Evolutionary conservation across 2,329 filamentous ascomycete species (phyloP).

Genomic region (Penicillium sp.): DNA sequence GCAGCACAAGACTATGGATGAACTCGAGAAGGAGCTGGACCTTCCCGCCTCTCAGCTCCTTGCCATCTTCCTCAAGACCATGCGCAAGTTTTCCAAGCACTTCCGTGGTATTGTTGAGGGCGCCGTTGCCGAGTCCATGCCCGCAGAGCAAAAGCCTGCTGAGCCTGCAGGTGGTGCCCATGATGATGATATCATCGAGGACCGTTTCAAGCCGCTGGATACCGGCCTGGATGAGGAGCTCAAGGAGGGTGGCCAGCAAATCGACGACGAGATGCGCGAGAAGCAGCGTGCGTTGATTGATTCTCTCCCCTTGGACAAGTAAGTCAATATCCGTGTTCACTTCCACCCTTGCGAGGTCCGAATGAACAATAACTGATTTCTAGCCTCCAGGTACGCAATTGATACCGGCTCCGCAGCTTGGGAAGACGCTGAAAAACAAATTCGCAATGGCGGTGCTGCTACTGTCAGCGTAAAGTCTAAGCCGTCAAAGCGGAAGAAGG

Average conservation of each 20-base stretch:
- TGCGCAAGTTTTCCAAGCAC: constrained; percentile 79
- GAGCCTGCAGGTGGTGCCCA: constrained; percentile 59
- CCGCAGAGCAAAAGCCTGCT: constrained; percentile 50
- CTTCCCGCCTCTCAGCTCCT: constrained; percentile 76
- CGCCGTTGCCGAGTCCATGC: constrained; percentile 68
- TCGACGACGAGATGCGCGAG: constrained; percentile 67
- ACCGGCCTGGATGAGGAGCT: constrained; percentile 77
- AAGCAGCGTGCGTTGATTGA: constrained; percentile 89
- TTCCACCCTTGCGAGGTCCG: background rate
- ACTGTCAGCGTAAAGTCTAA: constrained; percentile 70
- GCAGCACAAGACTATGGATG: constrained; percentile 84
- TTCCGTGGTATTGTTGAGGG: constrained; percentile 74
- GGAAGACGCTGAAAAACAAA: constrained; percentile 71
- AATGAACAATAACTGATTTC: constrained; percentile 43
- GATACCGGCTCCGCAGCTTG: constrained; percentile 52
- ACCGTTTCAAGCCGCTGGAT: constrained; percentile 69
- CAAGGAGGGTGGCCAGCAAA: constrained; percentile 77
- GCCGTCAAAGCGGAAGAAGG: constrained; percentile 74
- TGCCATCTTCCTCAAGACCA: constrained; percentile 96
- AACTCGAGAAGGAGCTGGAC: constrained; percentile 74
- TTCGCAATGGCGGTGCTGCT: constrained; percentile 56
- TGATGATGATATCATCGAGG: constrained; percentile 63
- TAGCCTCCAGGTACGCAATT: constrained; percentile 44
- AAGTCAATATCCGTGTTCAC: constrained; percentile 47
- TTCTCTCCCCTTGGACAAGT: constrained; percentile 84